Percentiles rank a stretch among this genome's conserved stretches.
phyloP scores from a whole-genome alignment of 208 protist genomes.

The Acanthamoeba culbertsoni region DNA sequence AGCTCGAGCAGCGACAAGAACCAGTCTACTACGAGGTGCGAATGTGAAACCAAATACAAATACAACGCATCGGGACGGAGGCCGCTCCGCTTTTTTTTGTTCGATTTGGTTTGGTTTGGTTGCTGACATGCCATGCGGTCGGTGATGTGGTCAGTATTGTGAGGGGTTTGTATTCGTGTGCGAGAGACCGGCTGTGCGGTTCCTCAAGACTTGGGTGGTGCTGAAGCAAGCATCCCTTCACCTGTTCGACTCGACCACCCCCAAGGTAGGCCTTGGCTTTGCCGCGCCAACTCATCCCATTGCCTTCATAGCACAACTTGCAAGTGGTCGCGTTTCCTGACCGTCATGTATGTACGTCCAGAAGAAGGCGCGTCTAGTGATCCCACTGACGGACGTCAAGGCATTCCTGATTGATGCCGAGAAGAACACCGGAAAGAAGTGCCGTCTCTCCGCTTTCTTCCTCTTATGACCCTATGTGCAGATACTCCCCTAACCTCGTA shows the following conservation, averaged over 20 bases:
- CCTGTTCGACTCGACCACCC: not conserved
- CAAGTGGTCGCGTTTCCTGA: not conserved
- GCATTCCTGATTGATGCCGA: not conserved
- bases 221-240: not conserved
- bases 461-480: not conserved
- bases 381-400: not conserved
- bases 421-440: slow-evolving; percentile 7
- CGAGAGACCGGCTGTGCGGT: not conserved
- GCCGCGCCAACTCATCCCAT: not conserved
- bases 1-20: no score
- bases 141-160: not conserved
- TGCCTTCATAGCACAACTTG: not conserved
- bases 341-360: not conserved
- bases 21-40: not conserved
- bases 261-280: not conserved
- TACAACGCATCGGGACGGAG: no score
- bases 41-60: not conserved
- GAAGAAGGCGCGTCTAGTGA: not conserved
- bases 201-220: not conserved
- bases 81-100: no score
- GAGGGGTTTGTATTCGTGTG: not conserved
- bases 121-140: not conserved
- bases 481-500: not conserved
- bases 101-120: no score
- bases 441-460: not conserved